These are phyloP conservation scores for Myochromella boudieri DNA, from an alignment of 768 basidiomycete genomes.

Conservation along the genomic window DNA sequence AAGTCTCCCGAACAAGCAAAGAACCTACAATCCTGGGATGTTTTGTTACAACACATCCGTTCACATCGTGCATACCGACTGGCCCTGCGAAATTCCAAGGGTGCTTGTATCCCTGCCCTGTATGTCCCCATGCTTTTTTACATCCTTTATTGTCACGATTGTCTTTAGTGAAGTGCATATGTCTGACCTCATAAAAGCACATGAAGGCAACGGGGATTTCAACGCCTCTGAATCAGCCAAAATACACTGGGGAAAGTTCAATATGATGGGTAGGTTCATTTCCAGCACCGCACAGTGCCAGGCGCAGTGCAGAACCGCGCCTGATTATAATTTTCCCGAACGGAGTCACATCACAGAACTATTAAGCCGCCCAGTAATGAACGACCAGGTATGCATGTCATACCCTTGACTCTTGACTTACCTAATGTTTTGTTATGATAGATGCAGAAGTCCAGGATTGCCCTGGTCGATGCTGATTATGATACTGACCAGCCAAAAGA, in stretches of 20 bases:
- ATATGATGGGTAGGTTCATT: constrained; percentile 87
- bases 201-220: constrained; percentile 81
- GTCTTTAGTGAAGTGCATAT: constrained; percentile 82
- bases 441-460: constrained; percentile 69
- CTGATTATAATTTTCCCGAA: constrained; percentile 63
- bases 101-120: constrained; percentile 86
- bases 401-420: too few species aligned
- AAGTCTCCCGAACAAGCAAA: constrained; percentile 72
- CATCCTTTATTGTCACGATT: constrained; percentile 11
- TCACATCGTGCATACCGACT: constrained; percentile 91
- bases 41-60: constrained; percentile 77
- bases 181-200: constrained; percentile 83
- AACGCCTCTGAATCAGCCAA: constrained; percentile 61
- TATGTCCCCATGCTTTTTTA: constrained; percentile 32
- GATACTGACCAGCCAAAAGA: constrained; percentile 40
- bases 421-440: too few species aligned
- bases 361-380: constrained; percentile 65
- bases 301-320: constrained; percentile 60
- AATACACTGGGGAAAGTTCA: constrained; percentile 97
- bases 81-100: constrained; percentile 82
- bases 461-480: constrained; percentile 46
- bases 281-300: constrained; percentile 78
- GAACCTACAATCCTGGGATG: constrained; percentile 78
- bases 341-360: constrained; percentile 54
- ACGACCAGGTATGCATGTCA: constrained; percentile 66